Conservation (phyloP, 2,329 filamentous ascomycete species). For the Bipolaris sorokiniana region DNA sequence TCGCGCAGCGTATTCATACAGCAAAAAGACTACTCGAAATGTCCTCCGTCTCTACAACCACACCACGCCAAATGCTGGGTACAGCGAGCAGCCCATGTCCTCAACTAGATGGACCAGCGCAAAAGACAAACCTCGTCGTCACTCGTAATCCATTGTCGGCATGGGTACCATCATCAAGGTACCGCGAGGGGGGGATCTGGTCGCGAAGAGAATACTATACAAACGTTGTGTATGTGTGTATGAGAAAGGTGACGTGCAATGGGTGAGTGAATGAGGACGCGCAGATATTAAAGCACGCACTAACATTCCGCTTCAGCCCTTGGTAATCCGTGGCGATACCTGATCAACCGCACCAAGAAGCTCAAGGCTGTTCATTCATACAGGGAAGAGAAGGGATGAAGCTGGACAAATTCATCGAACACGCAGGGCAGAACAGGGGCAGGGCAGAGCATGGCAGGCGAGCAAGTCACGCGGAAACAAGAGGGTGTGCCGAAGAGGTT, state of each 20-base stretch:
- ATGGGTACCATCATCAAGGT: slow-evolving; percentile 14
- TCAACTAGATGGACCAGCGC: slow-evolving; percentile 17
- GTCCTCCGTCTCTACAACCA: slow-evolving; percentile 8
- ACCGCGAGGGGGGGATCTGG: slow-evolving; percentile 10
- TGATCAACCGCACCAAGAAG: slow-evolving; percentile 9
- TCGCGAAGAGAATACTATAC: slow-evolving; percentile 30
- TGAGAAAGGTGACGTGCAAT: slow-evolving; percentile 10
- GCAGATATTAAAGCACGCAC: slow-evolving; percentile 15
- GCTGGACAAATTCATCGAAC: slow-evolving; percentile 11
- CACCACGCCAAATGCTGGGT: slow-evolving; percentile 12
- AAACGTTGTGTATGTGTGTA: slow-evolving; percentile 20
- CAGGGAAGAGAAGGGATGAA: slow-evolving; percentile 13
- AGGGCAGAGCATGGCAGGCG: slow-evolving; percentile 6
- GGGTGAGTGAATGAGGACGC: slow-evolving; percentile 6
- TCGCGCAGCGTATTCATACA: slow-evolving; percentile 29
- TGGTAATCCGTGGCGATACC: slow-evolving; percentile 3
- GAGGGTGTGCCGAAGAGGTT: slow-evolving; percentile 8
- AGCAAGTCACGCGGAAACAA: slow-evolving; percentile 18
- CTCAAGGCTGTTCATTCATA: slow-evolving; percentile 15
- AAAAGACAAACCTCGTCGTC: slow-evolving; percentile 33
- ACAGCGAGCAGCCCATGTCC: slow-evolving; percentile 6
- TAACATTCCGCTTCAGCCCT: slow-evolving; percentile 12
- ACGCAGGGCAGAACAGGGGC: slow-evolving; percentile 3
- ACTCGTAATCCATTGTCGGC: slow-evolving; percentile 30
- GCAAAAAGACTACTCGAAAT: slow-evolving; percentile 13